These are phyloP conservation scores for Chiua virens DNA, from an alignment of 768 basidiomycete species.

Conservation along the genomic window DNA sequence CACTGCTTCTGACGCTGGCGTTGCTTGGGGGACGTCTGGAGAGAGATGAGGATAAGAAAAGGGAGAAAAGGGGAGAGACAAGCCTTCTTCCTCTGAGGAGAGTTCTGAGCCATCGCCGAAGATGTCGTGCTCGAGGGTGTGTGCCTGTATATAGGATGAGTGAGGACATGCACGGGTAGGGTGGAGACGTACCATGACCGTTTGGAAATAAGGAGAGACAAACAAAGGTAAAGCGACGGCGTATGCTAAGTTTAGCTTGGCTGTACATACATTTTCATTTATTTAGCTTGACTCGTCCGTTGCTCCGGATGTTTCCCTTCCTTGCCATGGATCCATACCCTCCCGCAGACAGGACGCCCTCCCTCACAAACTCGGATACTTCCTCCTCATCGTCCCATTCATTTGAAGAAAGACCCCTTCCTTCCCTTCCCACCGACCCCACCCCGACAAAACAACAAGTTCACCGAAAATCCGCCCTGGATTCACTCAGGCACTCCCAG, in stretches of 20 bases:
- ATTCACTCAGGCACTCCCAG: neutral
- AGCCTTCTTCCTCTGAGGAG: slow-evolving; percentile 68
- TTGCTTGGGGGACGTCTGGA: slow-evolving; percentile 44
- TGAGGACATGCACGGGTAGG: neutral
- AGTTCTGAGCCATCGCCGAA: slow-evolving; percentile 88
- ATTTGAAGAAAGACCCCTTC: slow-evolving; percentile 21
- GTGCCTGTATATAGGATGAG: slow-evolving; percentile 6
- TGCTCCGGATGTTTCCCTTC: too few species aligned
- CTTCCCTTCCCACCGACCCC: slow-evolving; percentile 8
- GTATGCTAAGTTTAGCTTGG: too few species aligned
- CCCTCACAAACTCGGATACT: slow-evolving; percentile 28
- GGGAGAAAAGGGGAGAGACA: neutral
- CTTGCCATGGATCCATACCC: slow-evolving; percentile 25
- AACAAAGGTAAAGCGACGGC: slow-evolving; percentile 10
- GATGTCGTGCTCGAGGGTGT: slow-evolving; percentile 63
- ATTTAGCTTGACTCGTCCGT: too few species aligned
- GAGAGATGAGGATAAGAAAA: slow-evolving; percentile 1
- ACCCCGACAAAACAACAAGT: neutral
- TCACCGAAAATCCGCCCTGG: neutral
- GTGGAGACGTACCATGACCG: slow-evolving; percentile 14
- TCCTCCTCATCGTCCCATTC: slow-evolving; percentile 21
- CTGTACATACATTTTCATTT: too few species aligned
- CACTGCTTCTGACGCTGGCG: slow-evolving; percentile 35
- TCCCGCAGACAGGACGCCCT: slow-evolving; percentile 20
- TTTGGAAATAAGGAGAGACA: neutral